These are phyloP conservation scores for Neofusicoccum parvum DNA, from an alignment of 2,329 filamentous ascomycete species.

Conservation along the genomic window DNA sequence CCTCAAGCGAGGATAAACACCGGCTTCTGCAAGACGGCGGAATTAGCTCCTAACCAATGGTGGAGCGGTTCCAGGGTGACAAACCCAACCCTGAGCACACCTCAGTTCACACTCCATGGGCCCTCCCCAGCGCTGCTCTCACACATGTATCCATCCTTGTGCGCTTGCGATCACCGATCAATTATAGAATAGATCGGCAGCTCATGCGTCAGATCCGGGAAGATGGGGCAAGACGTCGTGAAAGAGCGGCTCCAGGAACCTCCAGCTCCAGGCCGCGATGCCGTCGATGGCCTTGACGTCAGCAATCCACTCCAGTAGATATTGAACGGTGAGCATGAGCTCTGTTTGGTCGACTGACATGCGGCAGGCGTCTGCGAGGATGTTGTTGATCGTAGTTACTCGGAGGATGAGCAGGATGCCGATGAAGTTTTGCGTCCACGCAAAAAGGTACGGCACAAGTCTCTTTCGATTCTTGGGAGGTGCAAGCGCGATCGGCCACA, in stretches of 20 bases:
- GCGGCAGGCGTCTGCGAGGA: slow-evolving; percentile 53
- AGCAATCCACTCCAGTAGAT: slow-evolving; percentile 62
- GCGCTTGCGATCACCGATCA: not conserved
- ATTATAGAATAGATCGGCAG: not conserved
- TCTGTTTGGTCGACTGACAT: slow-evolving; percentile 52
- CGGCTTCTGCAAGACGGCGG: too few relatives aligned
- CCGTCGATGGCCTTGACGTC: slow-evolving; percentile 59
- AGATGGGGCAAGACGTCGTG: slow-evolving; percentile 14
- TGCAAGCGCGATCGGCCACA: slow-evolving; percentile 63
- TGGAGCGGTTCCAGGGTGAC: too few relatives aligned
- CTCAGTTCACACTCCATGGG: too few relatives aligned
- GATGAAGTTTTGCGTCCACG: slow-evolving; percentile 65
- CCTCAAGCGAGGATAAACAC: too few relatives aligned
- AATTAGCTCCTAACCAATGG: too few relatives aligned
- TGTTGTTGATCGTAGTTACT: slow-evolving; percentile 55
- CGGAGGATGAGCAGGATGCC: slow-evolving; percentile 61
- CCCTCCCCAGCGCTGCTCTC: too few relatives aligned
- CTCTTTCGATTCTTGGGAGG: slow-evolving; percentile 61
- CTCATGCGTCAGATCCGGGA: not conserved
- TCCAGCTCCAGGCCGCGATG: slow-evolving; percentile 60
- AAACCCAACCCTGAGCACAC: too few relatives aligned
- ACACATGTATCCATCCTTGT: not conserved
- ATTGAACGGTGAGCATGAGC: slow-evolving; percentile 52
- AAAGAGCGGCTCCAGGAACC: slow-evolving; percentile 18
- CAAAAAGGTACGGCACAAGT: slow-evolving; percentile 61